These are phyloP conservation scores for Tinospora cordifolia DNA, from an alignment of 164 flowering plant species.

Conservation along the genomic window DNA sequence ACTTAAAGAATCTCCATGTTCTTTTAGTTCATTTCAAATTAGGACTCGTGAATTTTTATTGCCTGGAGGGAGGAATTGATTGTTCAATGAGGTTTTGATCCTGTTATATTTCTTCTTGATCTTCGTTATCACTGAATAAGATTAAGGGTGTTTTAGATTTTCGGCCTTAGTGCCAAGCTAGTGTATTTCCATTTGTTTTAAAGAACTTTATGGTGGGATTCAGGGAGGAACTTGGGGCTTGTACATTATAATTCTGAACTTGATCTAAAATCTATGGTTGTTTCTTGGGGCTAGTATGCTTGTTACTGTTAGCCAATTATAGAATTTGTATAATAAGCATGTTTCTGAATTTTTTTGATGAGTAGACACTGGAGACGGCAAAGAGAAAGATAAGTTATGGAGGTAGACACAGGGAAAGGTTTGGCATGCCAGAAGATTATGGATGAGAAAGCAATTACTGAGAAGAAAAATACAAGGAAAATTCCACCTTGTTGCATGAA, in stretches of 20 bases:
- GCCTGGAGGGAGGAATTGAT: no score
- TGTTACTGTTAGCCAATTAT: background rate
- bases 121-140: no score
- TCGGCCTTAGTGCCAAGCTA: no score
- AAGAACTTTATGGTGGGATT: no score
- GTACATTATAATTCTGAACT: no score
- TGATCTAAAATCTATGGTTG: background rate
- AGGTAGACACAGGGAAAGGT: slow-evolving; percentile 65
- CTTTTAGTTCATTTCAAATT: background rate
- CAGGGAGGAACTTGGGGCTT: no score
- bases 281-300: background rate
- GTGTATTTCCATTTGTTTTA: no score
- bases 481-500: slow-evolving; percentile 85
- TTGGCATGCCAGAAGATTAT: slow-evolving; percentile 73
- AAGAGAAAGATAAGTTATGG: slow-evolving; percentile 66
- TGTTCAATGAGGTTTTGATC: no score
- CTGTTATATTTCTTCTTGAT: no score
- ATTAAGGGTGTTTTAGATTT: no score
- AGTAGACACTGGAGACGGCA: slow-evolving; percentile 68
- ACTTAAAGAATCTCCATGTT: background rate
- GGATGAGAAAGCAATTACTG: slow-evolving; percentile 69
- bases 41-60: no score
- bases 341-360: slow-evolving; percentile 1
- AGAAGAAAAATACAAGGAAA: slow-evolving; percentile 27
- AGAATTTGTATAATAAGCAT: background rate